Conservation (phyloP, 106 monocot species). For the Narthecium ossifragum region DNA sequence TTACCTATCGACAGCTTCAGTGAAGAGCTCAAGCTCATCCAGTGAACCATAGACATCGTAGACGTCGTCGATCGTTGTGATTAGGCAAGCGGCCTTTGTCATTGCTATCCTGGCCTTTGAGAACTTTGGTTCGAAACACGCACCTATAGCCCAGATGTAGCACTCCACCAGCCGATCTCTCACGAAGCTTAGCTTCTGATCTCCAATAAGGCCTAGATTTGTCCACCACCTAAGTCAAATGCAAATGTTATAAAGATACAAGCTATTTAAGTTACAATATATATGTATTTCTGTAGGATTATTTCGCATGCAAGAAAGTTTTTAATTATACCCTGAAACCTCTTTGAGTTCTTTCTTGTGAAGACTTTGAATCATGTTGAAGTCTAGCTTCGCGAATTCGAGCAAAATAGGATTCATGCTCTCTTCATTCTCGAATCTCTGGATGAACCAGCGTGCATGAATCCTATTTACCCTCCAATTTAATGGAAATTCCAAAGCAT, state of each 20-base stretch:
- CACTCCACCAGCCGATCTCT: slow-evolving; percentile 48
- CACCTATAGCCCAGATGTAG: slow-evolving; percentile 21
- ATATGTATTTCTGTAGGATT: background rate
- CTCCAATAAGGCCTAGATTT: slow-evolving; percentile 17
- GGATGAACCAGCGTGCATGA: slow-evolving; percentile 33
- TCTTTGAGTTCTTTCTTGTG: slow-evolving; percentile 31
- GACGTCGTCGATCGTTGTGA: too few relatives aligned
- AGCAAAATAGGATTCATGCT: slow-evolving; percentile 23
- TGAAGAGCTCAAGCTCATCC: too few relatives aligned
- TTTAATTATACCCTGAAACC: slow-evolving; percentile 24
- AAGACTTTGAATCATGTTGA: slow-evolving; percentile 29
- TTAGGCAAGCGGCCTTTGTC: slow-evolving; percentile 18
- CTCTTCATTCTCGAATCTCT: slow-evolving; percentile 17
- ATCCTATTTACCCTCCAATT: slow-evolving; percentile 44
- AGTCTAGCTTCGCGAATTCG: slow-evolving; percentile 51
- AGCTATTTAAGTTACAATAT: background rate
- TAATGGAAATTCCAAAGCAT: slow-evolving; percentile 43
- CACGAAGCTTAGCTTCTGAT: too few relatives aligned
- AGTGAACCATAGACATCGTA: slow-evolving; percentile 54
- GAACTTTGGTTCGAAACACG: slow-evolving; percentile 1
- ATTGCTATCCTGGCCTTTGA: slow-evolving; percentile 16
- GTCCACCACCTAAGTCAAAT: slow-evolving; percentile 45
- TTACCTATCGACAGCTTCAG: too few relatives aligned
- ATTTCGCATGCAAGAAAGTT: too few relatives aligned
- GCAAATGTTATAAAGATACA: background rate